phyloP scores from a whole-genome alignment of 257 asterid genomes.

The Plantago major region DNA sequence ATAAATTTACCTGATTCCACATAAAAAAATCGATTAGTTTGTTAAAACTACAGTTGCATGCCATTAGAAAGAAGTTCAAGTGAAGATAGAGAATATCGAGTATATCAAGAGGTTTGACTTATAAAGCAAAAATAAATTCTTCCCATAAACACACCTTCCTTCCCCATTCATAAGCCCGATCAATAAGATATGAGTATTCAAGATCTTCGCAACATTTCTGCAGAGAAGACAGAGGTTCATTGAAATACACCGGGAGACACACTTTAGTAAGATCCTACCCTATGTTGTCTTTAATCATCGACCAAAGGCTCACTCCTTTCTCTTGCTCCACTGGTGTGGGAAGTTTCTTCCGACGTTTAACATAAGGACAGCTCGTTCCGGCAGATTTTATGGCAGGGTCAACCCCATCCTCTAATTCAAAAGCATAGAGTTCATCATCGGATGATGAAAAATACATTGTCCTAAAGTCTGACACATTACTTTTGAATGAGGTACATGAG shows the following conservation, averaged over 20 bases:
- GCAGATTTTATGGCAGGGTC: conserved; percentile 62
- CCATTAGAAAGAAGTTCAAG: not conserved
- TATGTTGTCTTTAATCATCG: conserved; percentile 95
- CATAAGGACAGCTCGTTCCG: conserved; percentile 61
- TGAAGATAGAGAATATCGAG: not conserved
- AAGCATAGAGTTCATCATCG: conserved; percentile 52
- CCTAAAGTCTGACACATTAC: conserved; percentile 72
- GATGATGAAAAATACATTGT: conserved; percentile 71
- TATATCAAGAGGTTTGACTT: conserved; percentile 9
- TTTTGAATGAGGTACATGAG: conserved; percentile 78
- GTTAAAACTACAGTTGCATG: not conserved
- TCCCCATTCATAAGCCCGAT: conserved; percentile 91
- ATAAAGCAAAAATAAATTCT: conserved; percentile 9
- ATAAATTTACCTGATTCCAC: not conserved
- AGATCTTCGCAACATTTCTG: conserved; percentile 95
- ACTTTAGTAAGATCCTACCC: conserved; percentile 98
- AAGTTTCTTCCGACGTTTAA: conserved; percentile 83
- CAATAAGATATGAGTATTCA: conserved; percentile 89
- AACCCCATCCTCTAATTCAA: conserved; percentile 54
- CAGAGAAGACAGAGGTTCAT: conserved; percentile 93
- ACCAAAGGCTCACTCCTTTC: conserved; percentile 97
- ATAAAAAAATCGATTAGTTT: too few relatives aligned
- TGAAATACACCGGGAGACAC: conserved; percentile 96
- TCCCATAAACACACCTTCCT: conserved; percentile 50
- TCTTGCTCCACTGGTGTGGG: conserved; percentile 88